Conservation (phyloP, 345 rosid species). For the Rhizophora mangle region DNA sequence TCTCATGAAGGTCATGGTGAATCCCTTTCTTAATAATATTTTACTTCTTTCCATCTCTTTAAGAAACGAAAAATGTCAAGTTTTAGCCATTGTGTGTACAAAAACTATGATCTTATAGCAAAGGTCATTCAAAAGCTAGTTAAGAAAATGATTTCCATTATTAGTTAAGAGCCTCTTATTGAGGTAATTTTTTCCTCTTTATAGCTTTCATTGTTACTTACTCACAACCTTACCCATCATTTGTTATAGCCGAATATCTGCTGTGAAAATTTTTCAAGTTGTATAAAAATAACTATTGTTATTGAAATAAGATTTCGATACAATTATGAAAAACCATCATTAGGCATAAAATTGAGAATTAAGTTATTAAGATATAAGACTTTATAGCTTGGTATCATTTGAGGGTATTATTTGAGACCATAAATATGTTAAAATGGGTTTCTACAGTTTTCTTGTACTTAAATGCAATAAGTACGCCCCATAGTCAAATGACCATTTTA, state of each 20-base stretch:
- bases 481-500: background rate
- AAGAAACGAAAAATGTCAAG: constrained; percentile 99
- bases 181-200: constrained; percentile 52
- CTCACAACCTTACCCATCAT: no score
- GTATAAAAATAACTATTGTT: background rate
- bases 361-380: background rate
- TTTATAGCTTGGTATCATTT: no score
- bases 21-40: no score
- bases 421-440: background rate
- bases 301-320: background rate
- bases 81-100: constrained; percentile 97
- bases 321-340: background rate
- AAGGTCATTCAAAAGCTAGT: constrained; percentile 86
- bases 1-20: background rate
- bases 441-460: background rate
- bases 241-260: no score
- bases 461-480: no score
- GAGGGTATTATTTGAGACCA: background rate
- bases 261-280: background rate
- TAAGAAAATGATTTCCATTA: constrained; percentile 92
- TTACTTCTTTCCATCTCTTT: no score
- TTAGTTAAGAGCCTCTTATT: constrained; percentile 94
- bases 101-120: constrained; percentile 95
- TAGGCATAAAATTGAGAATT: background rate
- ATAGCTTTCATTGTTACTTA: background rate